A percentile compares a stretch with the other conserved stretches of the same genome.
These are phyloP conservation scores for Vitis hybrid DNA, from an alignment of 177 flowering plant genomes.

Conservation along the genomic window DNA sequence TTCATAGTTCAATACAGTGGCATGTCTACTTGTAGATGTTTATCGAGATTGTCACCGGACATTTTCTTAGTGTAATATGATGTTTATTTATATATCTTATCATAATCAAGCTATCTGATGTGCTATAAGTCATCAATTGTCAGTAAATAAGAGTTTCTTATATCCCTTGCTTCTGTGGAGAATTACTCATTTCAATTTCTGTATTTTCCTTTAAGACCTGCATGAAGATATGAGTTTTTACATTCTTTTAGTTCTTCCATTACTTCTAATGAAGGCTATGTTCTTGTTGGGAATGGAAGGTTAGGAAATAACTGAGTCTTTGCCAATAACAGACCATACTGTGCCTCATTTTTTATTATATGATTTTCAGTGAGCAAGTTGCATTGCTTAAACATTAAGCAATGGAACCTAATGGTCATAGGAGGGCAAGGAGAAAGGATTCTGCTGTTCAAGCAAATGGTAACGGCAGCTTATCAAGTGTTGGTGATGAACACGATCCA, in stretches of 20 bases:
- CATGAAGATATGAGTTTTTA: not conserved
- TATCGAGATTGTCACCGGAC: too few species aligned
- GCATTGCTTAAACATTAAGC: constrained; percentile 13
- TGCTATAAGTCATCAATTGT: not conserved
- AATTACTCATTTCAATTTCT: not conserved
- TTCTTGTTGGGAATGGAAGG: not conserved
- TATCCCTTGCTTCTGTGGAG: not conserved
- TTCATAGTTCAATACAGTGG: too few species aligned
- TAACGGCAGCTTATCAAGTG: constrained; percentile 19
- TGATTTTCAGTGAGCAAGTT: constrained; percentile 28
- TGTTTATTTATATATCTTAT: too few species aligned
- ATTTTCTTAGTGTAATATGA: too few species aligned
- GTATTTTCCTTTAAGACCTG: not conserved
- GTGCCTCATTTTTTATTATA: not conserved
- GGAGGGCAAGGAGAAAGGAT: constrained; percentile 46
- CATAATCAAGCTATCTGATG: not conserved
- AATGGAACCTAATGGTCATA: constrained; percentile 71
- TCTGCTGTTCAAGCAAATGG: constrained; percentile 43
- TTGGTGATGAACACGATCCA: constrained; percentile 77
- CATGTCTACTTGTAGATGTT: too few species aligned
- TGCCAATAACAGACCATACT: not conserved
- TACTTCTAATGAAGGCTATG: not conserved
- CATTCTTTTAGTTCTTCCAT: not conserved
- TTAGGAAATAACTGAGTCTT: not conserved
- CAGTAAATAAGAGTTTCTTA: not conserved